phyloP scores from a whole-genome alignment of 345 rosid species.

The Boechera retrofracta region DNA sequence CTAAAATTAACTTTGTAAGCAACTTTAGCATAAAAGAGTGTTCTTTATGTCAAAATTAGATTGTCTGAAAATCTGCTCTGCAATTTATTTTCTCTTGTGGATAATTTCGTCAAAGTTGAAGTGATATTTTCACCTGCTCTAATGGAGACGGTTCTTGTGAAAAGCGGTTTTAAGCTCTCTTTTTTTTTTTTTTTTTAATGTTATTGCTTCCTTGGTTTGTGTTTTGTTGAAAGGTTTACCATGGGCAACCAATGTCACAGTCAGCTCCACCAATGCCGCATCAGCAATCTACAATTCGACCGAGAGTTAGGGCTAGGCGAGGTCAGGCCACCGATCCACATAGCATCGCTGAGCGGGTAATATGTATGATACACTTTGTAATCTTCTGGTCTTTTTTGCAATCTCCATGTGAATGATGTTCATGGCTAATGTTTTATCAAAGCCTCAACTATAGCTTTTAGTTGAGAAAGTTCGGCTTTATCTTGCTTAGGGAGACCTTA shows the following conservation, averaged over 20 bases:
- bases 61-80: neutral
- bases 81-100: constrained; percentile 1
- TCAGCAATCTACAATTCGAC: constrained; percentile 86
- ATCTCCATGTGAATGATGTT: constrained; percentile 7
- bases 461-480: neutral
- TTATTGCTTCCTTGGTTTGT: constrained; percentile 1
- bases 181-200: neutral
- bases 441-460: neutral
- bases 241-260: constrained; percentile 87
- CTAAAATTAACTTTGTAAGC: constrained; percentile 8
- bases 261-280: constrained; percentile 82
- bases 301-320: constrained; percentile 95
- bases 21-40: constrained; percentile 5
- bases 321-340: constrained; percentile 99
- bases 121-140: neutral
- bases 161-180: neutral
- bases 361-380: neutral
- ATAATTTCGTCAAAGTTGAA: neutral
- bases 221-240: constrained; percentile 63
- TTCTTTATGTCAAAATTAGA: constrained; percentile 4
- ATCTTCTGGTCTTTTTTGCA: neutral
- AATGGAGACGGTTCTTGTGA: neutral
- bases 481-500: neutral
- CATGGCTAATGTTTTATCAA: neutral
- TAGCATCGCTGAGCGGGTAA: constrained; percentile 97